These are phyloP conservation scores for Colletotrichum abscissum DNA, from an alignment of 2,329 filamentous ascomycete genomes.

Conservation along the genomic window DNA sequence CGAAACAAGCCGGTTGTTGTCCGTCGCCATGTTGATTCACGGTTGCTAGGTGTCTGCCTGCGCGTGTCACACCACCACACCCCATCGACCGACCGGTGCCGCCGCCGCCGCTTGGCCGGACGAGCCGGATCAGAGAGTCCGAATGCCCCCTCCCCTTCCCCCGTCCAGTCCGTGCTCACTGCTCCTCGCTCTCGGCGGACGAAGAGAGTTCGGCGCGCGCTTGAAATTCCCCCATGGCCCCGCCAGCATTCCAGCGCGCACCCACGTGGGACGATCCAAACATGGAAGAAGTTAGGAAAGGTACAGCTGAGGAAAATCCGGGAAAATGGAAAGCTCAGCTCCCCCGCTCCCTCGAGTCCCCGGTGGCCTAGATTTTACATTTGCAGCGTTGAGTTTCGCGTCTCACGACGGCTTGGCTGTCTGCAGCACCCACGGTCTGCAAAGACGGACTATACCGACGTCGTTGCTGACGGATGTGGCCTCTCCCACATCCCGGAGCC, in stretches of 20 bases:
- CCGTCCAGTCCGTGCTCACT: not conserved
- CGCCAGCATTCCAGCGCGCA: not conserved
- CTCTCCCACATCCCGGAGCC: too few relatives aligned
- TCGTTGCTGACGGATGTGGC: too few relatives aligned
- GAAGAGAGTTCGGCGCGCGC: not conserved
- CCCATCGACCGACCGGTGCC: not conserved
- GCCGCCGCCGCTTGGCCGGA: not conserved
- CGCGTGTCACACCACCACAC: not conserved
- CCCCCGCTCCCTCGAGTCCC: not conserved
- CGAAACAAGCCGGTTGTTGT: not conserved
- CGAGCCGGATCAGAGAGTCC: not conserved
- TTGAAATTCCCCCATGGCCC: not conserved
- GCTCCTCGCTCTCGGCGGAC: not conserved
- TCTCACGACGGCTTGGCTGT: too few relatives aligned
- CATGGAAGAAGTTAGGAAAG: not conserved
- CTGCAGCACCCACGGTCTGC: too few relatives aligned
- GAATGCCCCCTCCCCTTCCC: not conserved
- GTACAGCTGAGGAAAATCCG: not conserved
- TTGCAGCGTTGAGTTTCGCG: too few relatives aligned
- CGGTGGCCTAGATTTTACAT: not conserved
- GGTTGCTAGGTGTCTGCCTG: constrained; percentile 1
- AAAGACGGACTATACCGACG: too few relatives aligned
- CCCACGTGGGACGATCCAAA: not conserved
- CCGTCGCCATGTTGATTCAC: not conserved
- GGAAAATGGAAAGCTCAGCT: not conserved